Evolutionary conservation across 805 yeast genomes (phyloP).

Genomic region (Ogataea trehaloabstinens): DNA sequence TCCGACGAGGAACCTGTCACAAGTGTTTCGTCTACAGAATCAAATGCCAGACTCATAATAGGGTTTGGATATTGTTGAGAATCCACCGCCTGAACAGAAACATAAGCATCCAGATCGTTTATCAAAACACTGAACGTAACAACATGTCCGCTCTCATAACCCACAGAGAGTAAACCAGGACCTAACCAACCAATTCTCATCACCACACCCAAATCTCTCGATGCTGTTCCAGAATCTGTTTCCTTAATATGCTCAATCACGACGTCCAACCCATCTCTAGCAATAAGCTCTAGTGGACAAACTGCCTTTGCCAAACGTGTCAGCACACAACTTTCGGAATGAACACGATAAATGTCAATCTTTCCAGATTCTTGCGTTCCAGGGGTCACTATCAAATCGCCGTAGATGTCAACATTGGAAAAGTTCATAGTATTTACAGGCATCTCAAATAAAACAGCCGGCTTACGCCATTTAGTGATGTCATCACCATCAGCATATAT

Average conservation of each 20-base stretch:
- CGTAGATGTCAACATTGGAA: slow-evolving; percentile 52
- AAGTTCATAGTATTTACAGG: slow-evolving; percentile 77
- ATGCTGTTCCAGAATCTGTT: slow-evolving; percentile 8
- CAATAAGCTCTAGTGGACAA: slow-evolving; percentile 27
- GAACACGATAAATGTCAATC: slow-evolving; percentile 57
- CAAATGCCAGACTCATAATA: slow-evolving; percentile 41
- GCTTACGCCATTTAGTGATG: slow-evolving; percentile 15
- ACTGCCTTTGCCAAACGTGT: slow-evolving; percentile 35
- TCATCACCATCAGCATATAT: slow-evolving; percentile 14
- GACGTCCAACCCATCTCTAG: slow-evolving; percentile 24
- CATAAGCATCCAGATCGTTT: slow-evolving; percentile 8
- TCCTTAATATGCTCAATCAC: slow-evolving; percentile 13
- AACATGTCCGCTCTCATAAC: slow-evolving; percentile 75
- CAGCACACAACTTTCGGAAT: slow-evolving; percentile 10
- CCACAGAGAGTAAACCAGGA: slow-evolving; percentile 41
- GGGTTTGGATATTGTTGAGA: slow-evolving; percentile 54
- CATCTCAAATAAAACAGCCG: slow-evolving; percentile 40
- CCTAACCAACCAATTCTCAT: slow-evolving; percentile 52
- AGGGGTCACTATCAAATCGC: slow-evolving; percentile 48
- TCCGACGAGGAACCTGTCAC: slow-evolving; percentile 51
- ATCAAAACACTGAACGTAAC: slow-evolving; percentile 32
- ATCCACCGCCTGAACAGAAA: slow-evolving; percentile 20
- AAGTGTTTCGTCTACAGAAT: slow-evolving; percentile 24
- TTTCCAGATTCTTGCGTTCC: slow-evolving; percentile 61
- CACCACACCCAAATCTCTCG: slow-evolving; percentile 57